A percentile compares a stretch with the other conserved stretches of the same genome.
These are phyloP conservation scores for Nelumbo lutea DNA, from an alignment of 164 flowering plant species.

Conservation along the genomic window DNA sequence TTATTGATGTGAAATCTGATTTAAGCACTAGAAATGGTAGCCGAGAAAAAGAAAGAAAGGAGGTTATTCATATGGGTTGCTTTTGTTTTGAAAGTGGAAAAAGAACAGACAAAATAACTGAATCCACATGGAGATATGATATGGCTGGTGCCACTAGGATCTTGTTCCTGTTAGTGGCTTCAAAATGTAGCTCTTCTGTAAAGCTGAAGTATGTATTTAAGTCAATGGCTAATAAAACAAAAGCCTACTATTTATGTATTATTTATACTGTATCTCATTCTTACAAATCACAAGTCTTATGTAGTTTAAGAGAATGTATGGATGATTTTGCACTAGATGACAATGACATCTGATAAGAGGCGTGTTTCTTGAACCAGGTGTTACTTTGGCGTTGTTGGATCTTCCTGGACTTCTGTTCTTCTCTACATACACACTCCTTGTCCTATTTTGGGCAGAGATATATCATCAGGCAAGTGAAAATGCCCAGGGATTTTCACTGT, in stretches of 20 bases:
- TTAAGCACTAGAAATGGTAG: no score
- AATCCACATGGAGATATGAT: no score
- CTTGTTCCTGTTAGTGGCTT: no score
- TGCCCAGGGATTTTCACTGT: constrained; percentile 5
- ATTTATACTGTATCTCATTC: background rate
- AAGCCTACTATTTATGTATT: background rate
- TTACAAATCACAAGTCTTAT: background rate
- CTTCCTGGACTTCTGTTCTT: constrained; percentile 89
- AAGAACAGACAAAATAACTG: no score
- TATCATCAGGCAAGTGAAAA: constrained; percentile 81
- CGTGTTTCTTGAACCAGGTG: constrained; percentile 46
- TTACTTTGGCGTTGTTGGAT: constrained; percentile 51
- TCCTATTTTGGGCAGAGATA: constrained; percentile 98
- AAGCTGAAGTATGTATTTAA: no score
- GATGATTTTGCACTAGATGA: background rate
- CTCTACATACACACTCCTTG: constrained; percentile 91
- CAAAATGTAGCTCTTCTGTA: no score
- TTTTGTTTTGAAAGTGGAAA: no score
- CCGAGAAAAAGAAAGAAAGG: no score
- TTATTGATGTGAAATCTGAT: no score
- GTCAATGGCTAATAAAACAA: background rate
- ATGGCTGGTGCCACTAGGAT: no score
- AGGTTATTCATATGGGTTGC: no score
- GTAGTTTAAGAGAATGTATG: background rate
- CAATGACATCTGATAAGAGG: constrained; percentile 6